Evolutionary conservation across 2,329 filamentous ascomycete species (phyloP), one percentile per base, ranked within the genome.

Genomic region (Laburnicola sp.): DNA sequence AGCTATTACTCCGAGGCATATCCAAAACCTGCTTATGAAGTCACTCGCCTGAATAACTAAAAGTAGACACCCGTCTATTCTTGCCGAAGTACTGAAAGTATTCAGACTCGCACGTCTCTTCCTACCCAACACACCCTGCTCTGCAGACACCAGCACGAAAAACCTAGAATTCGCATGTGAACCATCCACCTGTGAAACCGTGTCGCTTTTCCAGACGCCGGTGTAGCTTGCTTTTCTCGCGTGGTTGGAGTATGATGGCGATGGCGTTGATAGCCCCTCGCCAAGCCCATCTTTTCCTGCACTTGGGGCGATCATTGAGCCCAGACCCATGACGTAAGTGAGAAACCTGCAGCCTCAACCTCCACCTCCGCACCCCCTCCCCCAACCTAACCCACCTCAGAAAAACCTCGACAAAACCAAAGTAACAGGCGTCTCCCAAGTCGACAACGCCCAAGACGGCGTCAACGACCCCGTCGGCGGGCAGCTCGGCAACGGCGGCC

Each of bases 331-430:
- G 56, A 59, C 56, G 56, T 59, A 58, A n/a, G n/a, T 27, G 26
- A 16, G 21, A 37, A 25, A 31, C 25, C 31, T 34, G 38, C 41
- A 34, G 16, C 48, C 41, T 45, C 48, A 50, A 40, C 30, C 45
- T 32, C 48, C 48, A 51, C 48, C 32, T 40, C 34, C 39, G 47
- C 8, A 21, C 44, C 47, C 43, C 47, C 26, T 31, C 25, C 11
- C 8, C 6, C n/a, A n/a, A n/a, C n/a, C n/a, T n/a, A n/a, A n/a
- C n/a, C n/a, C n/a, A n/a, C n/a, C n/a, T n/a, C n/a, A n/a, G n/a
- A n/a, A 88, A 53, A 79, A 81, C 56, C 83, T 90, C 54, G 77
- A 81, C 74, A 85, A 88, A 71, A 81, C 85, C 56, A 90, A 90
- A 70, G 74, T 91, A 35, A 89, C 86, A 8, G 83, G 84, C 68